Evolutionary conservation across 192 early-diverging fungal species (phyloP).

Genomic region (Funneliformis mosseae): DNA sequence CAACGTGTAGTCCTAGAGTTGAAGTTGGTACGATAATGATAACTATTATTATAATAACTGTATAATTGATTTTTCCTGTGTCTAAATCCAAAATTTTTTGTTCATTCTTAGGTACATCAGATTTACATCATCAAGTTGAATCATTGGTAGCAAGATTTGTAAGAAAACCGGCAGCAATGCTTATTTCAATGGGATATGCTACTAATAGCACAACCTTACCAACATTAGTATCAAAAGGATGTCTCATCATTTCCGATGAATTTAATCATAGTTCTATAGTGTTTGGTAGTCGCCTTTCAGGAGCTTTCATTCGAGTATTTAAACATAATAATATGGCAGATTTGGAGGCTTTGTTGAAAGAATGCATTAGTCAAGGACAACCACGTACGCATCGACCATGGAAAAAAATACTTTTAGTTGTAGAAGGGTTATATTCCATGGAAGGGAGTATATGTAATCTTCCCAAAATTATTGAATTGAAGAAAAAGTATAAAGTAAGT

Average conservation of each 20-base stretch:
- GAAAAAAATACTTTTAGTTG: conserved; percentile 98
- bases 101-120: conserved; percentile 31
- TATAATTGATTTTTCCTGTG: not conserved
- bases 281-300: conserved; percentile 90
- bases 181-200: conserved; percentile 96
- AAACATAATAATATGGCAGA: conserved; percentile 88
- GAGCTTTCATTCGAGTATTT: conserved; percentile 89
- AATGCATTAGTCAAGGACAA: conserved; percentile 93
- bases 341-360: conserved; percentile 79
- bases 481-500: conserved; percentile 86
- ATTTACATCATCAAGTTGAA: conserved; percentile 80
- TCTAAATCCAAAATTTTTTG: too few species aligned
- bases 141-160: conserved; percentile 86
- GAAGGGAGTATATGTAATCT: conserved; percentile 91
- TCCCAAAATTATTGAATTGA: conserved; percentile 86
- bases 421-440: conserved; percentile 98
- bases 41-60: not conserved
- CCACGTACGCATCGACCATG: conserved; percentile 97
- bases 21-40: conserved; percentile 66
- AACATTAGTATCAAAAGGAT: conserved; percentile 80
- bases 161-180: conserved; percentile 82
- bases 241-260: conserved; percentile 93
- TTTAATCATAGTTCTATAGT: conserved; percentile 95
- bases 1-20: conserved; percentile 62
- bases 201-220: conserved; percentile 96